phyloP scores from a whole-genome alignment of 1,139 yeast genomes.

The Suhomyces maxii region DNA sequence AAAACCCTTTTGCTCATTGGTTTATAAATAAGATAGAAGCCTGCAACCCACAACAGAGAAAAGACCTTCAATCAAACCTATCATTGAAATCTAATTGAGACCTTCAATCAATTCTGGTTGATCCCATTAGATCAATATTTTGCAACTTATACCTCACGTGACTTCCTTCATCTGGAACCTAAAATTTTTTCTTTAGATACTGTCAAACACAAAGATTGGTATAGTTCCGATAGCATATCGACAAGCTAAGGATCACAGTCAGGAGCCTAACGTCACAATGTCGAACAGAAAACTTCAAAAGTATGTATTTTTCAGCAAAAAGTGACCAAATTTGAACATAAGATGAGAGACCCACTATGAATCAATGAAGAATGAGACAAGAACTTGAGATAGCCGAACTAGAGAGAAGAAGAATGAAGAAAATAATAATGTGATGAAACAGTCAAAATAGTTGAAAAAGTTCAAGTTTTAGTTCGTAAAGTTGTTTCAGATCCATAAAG shows the following conservation, averaged over 20 bases:
- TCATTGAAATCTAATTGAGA: neutral
- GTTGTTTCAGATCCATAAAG: no score
- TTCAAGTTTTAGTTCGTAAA: no score
- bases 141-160: constrained; percentile 12
- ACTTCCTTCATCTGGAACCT: constrained; percentile 14
- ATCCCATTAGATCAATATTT: neutral
- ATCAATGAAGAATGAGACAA: neutral
- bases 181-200: constrained; percentile 14
- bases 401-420: no score
- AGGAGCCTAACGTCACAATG: constrained; percentile 19
- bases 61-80: no score
- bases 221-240: neutral
- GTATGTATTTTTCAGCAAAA: constrained; percentile 27
- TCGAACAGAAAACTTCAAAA: constrained; percentile 49
- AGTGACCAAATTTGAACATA: neutral
- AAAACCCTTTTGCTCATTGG: no score
- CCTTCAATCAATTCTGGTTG: neutral
- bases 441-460: no score
- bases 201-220: neutral
- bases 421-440: no score
- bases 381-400: no score
- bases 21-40: no score
- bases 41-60: no score
- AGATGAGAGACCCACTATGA: neutral
- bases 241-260: neutral